Evolutionary conservation across 192 early-diverging fungal species (phyloP).

Genomic region (Backusella westeae): DNA sequence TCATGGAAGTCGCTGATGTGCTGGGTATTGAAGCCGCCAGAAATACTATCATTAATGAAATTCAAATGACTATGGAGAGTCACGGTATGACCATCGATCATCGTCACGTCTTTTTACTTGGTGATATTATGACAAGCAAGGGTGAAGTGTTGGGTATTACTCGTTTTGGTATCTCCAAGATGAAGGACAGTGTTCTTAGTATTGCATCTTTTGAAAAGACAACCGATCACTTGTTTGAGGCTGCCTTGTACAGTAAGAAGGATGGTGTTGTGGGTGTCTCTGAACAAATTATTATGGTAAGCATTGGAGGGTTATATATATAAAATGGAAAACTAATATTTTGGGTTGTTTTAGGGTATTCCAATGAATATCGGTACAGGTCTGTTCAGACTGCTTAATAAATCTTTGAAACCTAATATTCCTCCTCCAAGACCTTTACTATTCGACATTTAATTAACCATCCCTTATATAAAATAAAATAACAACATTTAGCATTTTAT

Average conservation of each 20-base stretch:
- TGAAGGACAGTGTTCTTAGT: slow-evolving; percentile 99
- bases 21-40: slow-evolving; percentile 97
- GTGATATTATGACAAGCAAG: slow-evolving; percentile 98
- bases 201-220: slow-evolving; percentile 99
- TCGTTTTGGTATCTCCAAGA: slow-evolving; percentile 98
- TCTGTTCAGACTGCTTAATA: slow-evolving; percentile 83
- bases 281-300: slow-evolving; percentile 96
- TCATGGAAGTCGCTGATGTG: slow-evolving; percentile 86
- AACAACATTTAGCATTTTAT: background rate
- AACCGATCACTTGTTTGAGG: slow-evolving; percentile 98
- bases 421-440: slow-evolving; percentile 48
- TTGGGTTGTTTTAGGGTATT: slow-evolving; percentile 54
- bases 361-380: slow-evolving; percentile 98
- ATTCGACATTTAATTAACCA: slow-evolving; percentile 47
- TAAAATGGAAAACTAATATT: too few relatives aligned
- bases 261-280: slow-evolving; percentile 96
- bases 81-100: slow-evolving; percentile 95
- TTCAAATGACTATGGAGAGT: slow-evolving; percentile 76
- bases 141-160: slow-evolving; percentile 98
- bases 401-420: slow-evolving; percentile 50
- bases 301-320: slow-evolving; percentile 38
- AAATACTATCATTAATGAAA: slow-evolving; percentile 87
- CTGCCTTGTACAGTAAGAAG: slow-evolving; percentile 90
- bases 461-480: background rate
- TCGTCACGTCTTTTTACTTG: slow-evolving; percentile 95